Evolutionary conservation across 2,329 filamentous ascomycete species (phyloP).

Genomic region (Cladosporium sp.): DNA sequence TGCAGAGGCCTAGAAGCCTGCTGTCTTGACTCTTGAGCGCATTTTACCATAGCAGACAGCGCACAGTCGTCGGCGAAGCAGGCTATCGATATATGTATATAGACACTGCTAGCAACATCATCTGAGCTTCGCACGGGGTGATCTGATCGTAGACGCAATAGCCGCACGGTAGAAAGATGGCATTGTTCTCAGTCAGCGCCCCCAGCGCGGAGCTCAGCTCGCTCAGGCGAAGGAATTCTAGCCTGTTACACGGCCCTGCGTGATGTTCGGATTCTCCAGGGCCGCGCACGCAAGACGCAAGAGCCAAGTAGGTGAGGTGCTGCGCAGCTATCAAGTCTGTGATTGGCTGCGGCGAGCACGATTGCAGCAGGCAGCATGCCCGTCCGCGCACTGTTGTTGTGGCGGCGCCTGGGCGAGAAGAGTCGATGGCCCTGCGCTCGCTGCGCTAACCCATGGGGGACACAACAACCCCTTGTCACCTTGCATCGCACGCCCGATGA

Average conservation of each 20-base stretch:
- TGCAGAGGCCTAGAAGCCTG: neutral
- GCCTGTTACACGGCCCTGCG: neutral
- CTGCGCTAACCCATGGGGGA: constrained; percentile 15
- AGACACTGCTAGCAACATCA: neutral
- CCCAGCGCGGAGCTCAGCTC: neutral
- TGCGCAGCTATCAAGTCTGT: neutral
- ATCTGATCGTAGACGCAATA: neutral
- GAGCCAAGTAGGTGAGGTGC: neutral
- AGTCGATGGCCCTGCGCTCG: neutral
- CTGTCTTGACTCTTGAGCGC: neutral
- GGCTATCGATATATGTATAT: neutral
- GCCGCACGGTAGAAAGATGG: neutral
- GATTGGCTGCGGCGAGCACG: constrained; percentile 1
- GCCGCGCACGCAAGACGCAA: constrained; percentile 10
- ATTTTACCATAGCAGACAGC: neutral
- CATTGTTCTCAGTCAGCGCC: neutral
- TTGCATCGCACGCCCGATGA: constrained; percentile 8
- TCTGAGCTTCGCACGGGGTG: constrained; percentile 3
- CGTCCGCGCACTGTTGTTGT: neutral
- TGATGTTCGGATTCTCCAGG: constrained; percentile 1
- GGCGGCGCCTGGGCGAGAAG: constrained; percentile 10
- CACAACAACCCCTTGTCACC: constrained; percentile 4
- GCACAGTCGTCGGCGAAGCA: neutral
- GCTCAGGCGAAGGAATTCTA: constrained; percentile 4
- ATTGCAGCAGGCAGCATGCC: neutral